Percentiles rank a stretch among this genome's conserved stretches.
phyloP scores from a whole-genome alignment of 306 rosid species.

The Oxytropis ochrocephala region DNA sequence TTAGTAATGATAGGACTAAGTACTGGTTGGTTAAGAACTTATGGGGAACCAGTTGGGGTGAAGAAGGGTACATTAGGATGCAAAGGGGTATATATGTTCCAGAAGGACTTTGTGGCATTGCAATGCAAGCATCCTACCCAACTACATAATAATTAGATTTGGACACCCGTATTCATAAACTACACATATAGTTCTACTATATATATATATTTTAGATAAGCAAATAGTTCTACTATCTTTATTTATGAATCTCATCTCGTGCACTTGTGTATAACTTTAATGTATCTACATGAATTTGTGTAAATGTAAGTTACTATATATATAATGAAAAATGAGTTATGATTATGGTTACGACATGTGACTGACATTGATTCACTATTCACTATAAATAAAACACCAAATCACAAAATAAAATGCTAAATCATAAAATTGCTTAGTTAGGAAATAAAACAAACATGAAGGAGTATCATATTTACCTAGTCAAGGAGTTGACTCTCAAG shows the following conservation, averaged over 20 bases:
- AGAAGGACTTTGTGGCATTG: not conserved
- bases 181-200: not conserved
- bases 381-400: no score
- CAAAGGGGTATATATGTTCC: not conserved
- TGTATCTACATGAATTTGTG: not conserved
- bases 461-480: no score
- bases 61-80: not conserved
- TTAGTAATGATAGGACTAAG: no score
- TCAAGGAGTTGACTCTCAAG: no score
- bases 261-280: not conserved
- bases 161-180: not conserved
- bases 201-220: no score
- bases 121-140: not conserved
- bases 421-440: no score
- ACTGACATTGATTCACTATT: no score
- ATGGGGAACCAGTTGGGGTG: not conserved
- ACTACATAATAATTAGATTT: not conserved
- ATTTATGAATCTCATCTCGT: not conserved
- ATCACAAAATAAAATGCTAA: no score
- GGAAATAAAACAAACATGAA: no score
- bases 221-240: not conserved
- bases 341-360: no score
- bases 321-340: not conserved
- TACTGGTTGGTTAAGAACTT: no score
- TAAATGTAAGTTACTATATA: not conserved